Conservation (phyloP, 768 basidiomycete species). For the Collybia sordida region DNA sequence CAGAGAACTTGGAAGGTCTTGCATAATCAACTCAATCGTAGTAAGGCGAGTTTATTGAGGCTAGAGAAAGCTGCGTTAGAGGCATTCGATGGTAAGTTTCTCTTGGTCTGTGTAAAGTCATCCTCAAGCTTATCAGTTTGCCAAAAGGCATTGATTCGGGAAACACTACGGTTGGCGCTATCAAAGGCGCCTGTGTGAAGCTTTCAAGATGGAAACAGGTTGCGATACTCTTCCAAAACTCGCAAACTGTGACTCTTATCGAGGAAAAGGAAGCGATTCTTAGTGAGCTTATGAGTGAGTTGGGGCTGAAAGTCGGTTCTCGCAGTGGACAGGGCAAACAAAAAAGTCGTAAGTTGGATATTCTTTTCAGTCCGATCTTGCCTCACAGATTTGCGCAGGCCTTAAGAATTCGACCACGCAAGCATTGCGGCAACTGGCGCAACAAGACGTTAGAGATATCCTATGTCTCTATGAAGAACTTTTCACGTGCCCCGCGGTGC, state of each 20-base stretch:
- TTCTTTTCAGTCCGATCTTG: neutral
- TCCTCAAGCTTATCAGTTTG: neutral
- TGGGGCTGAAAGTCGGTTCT: conserved; percentile 1
- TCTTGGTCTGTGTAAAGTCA: neutral
- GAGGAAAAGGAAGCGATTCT: conserved; percentile 1
- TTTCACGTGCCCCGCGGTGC: neutral
- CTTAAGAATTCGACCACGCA: conserved; percentile 4
- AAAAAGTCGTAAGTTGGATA: neutral
- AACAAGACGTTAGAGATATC: conserved; percentile 5
- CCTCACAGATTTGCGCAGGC: neutral
- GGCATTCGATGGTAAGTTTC: conserved; percentile 9
- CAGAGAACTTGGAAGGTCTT: conserved; percentile 8
- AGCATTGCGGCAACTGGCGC: conserved; percentile 9
- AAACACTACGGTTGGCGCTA: neutral
- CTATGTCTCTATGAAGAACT: conserved; percentile 6
- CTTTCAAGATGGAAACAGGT: conserved; percentile 3
- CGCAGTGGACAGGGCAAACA: neutral
- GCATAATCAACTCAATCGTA: neutral
- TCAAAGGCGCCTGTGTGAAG: conserved; percentile 3
- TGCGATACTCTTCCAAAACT: conserved; percentile 5
- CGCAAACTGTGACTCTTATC: neutral
- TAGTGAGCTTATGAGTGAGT: conserved; percentile 1
- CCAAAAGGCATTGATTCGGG: neutral
- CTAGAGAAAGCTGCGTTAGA: neutral
- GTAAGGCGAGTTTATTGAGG: neutral